phyloP scores from a whole-genome alignment of 164 flowering plant species.

The Chloranthus sessilifolius region DNA sequence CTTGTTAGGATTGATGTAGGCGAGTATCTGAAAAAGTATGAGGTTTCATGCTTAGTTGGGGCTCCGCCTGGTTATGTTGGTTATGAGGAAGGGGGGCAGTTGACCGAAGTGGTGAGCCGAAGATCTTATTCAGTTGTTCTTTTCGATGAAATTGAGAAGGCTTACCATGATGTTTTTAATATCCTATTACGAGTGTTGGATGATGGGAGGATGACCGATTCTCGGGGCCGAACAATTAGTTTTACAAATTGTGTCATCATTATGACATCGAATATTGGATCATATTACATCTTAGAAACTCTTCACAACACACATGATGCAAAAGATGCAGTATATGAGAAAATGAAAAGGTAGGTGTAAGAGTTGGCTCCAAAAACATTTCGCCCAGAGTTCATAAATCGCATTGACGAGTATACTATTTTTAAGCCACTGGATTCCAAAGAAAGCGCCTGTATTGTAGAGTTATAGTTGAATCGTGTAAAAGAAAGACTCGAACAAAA shows the following conservation, averaged over 20 bases:
- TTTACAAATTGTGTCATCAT: slow-evolving; percentile 82
- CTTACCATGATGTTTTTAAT: slow-evolving; percentile 92
- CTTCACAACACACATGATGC: slow-evolving; percentile 48
- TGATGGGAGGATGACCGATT: slow-evolving; percentile 93
- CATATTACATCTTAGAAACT: slow-evolving; percentile 76
- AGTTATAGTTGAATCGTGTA: slow-evolving; percentile 75
- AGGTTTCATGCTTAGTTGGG: slow-evolving; percentile 87
- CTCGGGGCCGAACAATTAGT: slow-evolving; percentile 84
- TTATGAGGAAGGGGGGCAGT: slow-evolving; percentile 94
- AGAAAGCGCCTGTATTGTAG: slow-evolving; percentile 70
- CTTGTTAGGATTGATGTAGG: slow-evolving; percentile 93
- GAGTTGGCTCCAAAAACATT: slow-evolving; percentile 86
- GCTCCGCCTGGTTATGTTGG: slow-evolving; percentile 99
- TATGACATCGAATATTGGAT: slow-evolving; percentile 95
- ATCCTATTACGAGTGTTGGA: slow-evolving; percentile 78
- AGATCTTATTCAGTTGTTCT: slow-evolving; percentile 88
- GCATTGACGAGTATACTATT: slow-evolving; percentile 89
- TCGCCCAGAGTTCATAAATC: slow-evolving; percentile 91
- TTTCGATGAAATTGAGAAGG: slow-evolving; percentile 96
- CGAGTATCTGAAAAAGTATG: slow-evolving; percentile 95
- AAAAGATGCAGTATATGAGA: slow-evolving; percentile 70
- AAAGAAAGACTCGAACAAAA: slow-evolving; percentile 74
- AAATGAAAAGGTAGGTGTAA: slow-evolving; percentile 76
- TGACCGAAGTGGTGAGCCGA: slow-evolving; percentile 80
- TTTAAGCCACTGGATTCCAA: slow-evolving; percentile 85